Base-by-base conservation (phyloP, 768 basidiomycete genomes). In the Fomitopsis serialis region DNA sequence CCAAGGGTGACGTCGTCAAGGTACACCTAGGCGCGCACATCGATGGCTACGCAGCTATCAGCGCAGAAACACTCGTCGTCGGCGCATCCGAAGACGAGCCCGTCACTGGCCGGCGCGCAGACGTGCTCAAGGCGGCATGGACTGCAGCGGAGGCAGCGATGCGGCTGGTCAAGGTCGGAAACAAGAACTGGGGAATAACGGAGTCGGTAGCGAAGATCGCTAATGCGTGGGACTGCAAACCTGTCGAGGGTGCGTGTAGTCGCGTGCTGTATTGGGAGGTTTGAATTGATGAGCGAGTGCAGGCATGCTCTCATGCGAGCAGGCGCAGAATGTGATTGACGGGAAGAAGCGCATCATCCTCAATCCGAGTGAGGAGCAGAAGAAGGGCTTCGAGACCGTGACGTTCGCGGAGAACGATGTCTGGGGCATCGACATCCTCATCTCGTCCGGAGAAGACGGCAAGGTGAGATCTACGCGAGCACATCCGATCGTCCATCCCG, bases 261-360 rank as follows among this genome's bases (percentile, higher is more conserved):
- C 5, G 34, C 13, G 27, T 36, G 10, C 43, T 32, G 3, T 19
- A 12, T 15, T 4, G n/a, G 21, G 21, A 45, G 12, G 50, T 45
- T 40, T 46, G 50, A 55, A 53, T 54, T 36, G 32, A 43, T 37
- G 27, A 40, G 10, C 53, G 40, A 40, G 15, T 48, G 19, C 54
- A 93, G 91, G 94, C 53, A 95, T 94, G 92, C 81, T 97, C 29
- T 93, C 91, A 51, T 95, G 92, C 77, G 88, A 95, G 68, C 93
- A 96, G 69, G 79, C 84, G n/a, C 89, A 93, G 66, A 92, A 94
- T 63, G 84, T 92, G 55, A 92, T 96, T 61, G 94, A 97, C 69
- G 94, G 94, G 52, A 96, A 95, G 78, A 98, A 97, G 75, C 81
- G 93, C 25, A 84, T 98, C 66, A 92, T 98, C 59, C 71, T 94